Conservation (phyloP, 2,329 filamentous ascomycete genomes). For the Macrophomina phaseolina region DNA sequence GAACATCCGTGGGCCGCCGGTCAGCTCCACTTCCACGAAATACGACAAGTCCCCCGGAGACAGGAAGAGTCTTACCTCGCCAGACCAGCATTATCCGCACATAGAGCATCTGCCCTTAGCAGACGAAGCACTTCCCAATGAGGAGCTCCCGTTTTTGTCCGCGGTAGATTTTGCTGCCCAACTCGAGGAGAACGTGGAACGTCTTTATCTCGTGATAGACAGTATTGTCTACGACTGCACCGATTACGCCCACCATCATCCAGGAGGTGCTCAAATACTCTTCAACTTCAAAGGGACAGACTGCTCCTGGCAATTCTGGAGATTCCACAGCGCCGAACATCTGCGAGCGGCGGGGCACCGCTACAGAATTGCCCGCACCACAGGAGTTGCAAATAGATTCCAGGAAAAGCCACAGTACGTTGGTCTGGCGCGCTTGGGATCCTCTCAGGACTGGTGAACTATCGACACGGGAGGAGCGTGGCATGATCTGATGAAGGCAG, state of each 20-base stretch:
- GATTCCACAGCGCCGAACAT: neutral
- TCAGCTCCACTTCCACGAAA: too few relatives aligned
- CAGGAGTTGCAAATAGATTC: neutral
- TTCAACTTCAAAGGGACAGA: neutral
- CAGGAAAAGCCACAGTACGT: neutral
- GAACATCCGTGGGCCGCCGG: too few relatives aligned
- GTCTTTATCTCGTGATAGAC: neutral
- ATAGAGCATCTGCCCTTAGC: too few relatives aligned
- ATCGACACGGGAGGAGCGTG: too few relatives aligned
- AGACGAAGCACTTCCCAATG: neutral
- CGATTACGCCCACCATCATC: neutral
- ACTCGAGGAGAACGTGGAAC: too few relatives aligned
- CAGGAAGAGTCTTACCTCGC: too few relatives aligned
- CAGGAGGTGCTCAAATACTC: neutral
- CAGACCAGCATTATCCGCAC: too few relatives aligned
- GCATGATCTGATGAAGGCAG: too few relatives aligned
- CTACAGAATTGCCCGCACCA: neutral
- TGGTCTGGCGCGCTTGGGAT: neutral
- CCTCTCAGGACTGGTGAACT: neutral
- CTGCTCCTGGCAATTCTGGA: conserved; percentile 6
- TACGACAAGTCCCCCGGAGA: too few relatives aligned
- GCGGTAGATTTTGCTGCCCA: neutral
- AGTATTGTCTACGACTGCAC: neutral
- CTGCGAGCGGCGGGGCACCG: neutral
- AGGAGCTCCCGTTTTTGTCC: neutral